A percentile compares a stretch with the other conserved stretches of the same genome.
phyloP scores from a whole-genome alignment of 2,329 filamentous ascomycete species.

The Trichoderma atroviride region DNA sequence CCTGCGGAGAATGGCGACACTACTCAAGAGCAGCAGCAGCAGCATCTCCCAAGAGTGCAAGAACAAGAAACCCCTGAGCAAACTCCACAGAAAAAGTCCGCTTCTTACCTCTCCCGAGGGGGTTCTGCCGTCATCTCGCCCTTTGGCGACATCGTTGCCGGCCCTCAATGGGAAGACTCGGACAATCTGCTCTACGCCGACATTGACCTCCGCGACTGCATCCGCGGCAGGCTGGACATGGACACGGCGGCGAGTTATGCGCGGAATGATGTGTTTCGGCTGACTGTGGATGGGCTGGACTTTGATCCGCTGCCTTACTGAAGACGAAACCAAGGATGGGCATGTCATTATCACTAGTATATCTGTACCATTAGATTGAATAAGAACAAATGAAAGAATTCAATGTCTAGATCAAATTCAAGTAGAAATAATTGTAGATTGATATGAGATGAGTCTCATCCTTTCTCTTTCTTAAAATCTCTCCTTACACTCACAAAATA shows the following conservation, averaged over 20 bases:
- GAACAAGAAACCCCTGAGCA: neutral
- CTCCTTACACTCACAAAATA: neutral
- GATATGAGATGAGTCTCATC: neutral
- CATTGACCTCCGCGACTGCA: constrained; percentile 86
- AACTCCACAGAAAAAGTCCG: neutral
- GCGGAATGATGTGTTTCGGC: constrained; percentile 65
- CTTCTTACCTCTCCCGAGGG: constrained; percentile 66
- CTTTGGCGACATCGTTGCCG: constrained; percentile 75
- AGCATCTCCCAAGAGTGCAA: neutral
- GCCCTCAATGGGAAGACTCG: constrained; percentile 81
- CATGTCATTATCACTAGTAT: neutral
- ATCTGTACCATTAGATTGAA: neutral
- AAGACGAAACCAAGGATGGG: constrained; percentile 8
- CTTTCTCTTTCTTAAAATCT: neutral
- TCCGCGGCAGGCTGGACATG: constrained; percentile 77
- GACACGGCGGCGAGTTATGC: constrained; percentile 88
- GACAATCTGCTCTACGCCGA: constrained; percentile 69
- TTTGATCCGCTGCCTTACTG: constrained; percentile 60
- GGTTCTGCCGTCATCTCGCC: constrained; percentile 83
- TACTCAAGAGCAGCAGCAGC: constrained; percentile 9
- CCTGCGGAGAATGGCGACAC: constrained; percentile 29
- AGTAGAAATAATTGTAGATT: neutral
- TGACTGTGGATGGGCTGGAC: constrained; percentile 61
- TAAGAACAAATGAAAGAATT: neutral
- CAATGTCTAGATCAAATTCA: neutral